Conservation (phyloP, 1,284 basidiomycete species). For the Cystobasidium pallidum region DNA sequence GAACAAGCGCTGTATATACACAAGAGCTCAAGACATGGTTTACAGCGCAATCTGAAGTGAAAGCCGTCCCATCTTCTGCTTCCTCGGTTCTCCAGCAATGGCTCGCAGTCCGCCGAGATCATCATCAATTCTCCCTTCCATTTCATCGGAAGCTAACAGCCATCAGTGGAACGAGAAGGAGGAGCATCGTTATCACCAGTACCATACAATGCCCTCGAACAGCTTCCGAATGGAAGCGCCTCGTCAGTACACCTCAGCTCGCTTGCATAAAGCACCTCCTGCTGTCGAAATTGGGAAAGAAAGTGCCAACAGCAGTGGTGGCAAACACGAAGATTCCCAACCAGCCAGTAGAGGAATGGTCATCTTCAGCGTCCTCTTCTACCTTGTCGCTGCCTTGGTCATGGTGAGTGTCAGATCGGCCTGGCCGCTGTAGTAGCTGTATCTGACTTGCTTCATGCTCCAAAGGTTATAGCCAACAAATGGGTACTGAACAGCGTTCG, state of each 20-base stretch:
- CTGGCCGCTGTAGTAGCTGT: not conserved
- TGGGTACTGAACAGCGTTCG: conserved; percentile 50
- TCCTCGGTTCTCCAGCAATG: not conserved
- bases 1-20: not conserved
- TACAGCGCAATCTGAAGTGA: not conserved
- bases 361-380: conserved; percentile 61
- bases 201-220: not conserved
- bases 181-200: conserved; percentile 1
- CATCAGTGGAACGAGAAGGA: conserved; percentile 5
- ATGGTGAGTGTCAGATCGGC: conserved; percentile 65
- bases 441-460: conserved; percentile 11
- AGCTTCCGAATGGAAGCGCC: not conserved
- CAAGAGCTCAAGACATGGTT: not conserved
- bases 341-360: conserved; percentile 51
- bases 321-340: conserved; percentile 41
- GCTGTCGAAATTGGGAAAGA: not conserved
- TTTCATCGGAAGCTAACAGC: not conserved
- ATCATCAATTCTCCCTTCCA: not conserved
- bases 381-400: conserved; percentile 76
- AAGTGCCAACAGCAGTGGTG: conserved; percentile 4
- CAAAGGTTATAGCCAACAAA: conserved; percentile 54
- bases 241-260: not conserved
- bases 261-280: conserved; percentile 15
- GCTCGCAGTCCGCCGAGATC: conserved; percentile 13
- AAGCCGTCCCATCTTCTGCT: not conserved